Evolutionary conservation across 129 eudicot species (phyloP).

Genomic region (Flaveria robusta): DNA sequence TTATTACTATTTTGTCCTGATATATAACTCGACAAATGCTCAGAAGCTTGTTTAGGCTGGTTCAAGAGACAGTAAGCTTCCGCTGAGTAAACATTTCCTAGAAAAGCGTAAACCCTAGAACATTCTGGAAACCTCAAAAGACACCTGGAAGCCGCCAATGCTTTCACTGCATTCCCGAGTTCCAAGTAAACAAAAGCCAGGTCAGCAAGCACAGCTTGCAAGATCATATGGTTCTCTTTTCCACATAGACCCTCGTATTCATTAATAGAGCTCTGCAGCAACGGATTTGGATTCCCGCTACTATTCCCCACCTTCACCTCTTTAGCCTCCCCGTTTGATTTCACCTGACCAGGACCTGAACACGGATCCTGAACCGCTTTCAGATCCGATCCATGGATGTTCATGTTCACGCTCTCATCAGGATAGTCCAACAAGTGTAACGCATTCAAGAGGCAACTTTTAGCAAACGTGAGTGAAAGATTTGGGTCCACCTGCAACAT

Average conservation of each 20-base stretch:
- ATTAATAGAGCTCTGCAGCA: slow-evolving; percentile 46
- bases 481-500: slow-evolving; percentile 38
- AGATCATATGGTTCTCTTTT: slow-evolving; percentile 62
- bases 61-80: slow-evolving; percentile 83
- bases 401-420: slow-evolving; percentile 32
- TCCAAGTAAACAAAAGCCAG: slow-evolving; percentile 81
- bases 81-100: slow-evolving; percentile 77
- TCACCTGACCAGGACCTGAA: slow-evolving; percentile 38
- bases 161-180: slow-evolving; percentile 65
- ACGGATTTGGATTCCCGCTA: slow-evolving; percentile 40
- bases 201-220: slow-evolving; percentile 73
- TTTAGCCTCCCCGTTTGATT: slow-evolving; percentile 72
- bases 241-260: slow-evolving; percentile 58
- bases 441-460: slow-evolving; percentile 72
- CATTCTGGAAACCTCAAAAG: slow-evolving; percentile 68
- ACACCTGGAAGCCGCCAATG: slow-evolving; percentile 65
- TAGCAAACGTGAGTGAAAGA: slow-evolving; percentile 70
- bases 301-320: slow-evolving; percentile 63
- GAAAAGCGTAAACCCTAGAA: slow-evolving; percentile 57
- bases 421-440: slow-evolving; percentile 52
- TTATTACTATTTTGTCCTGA: slow-evolving; percentile 40
- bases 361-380: slow-evolving; percentile 30
- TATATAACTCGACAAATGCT: slow-evolving; percentile 58
- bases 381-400: slow-evolving; percentile 33
- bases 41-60: slow-evolving; percentile 85